phyloP scores from a whole-genome alignment of 345 rosid species.

The Hibiscus syriacus region DNA sequence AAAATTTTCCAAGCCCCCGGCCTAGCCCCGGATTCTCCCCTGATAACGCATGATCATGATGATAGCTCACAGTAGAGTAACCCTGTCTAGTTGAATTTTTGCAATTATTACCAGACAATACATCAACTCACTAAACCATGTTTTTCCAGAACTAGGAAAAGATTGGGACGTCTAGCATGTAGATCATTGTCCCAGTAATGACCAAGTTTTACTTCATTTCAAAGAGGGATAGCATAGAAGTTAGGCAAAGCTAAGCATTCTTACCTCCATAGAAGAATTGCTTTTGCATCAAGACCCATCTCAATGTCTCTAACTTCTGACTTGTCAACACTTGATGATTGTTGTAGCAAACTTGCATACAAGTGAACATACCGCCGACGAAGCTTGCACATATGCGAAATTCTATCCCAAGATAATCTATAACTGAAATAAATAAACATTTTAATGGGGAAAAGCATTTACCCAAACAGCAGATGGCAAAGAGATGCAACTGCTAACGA shows the following conservation, averaged over 20 bases:
- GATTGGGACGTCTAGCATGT: not conserved
- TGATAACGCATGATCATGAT: not conserved
- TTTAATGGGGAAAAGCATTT: not conserved
- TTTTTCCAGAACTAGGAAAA: not conserved
- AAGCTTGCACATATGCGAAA: slow-evolving; percentile 67
- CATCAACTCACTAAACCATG: not conserved
- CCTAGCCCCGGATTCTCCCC: no score
- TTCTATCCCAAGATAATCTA: slow-evolving; percentile 85
- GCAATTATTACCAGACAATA: not conserved
- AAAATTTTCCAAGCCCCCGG: no score
- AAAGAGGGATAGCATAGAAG: not conserved
- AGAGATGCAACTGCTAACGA: not conserved
- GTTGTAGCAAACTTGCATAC: slow-evolving; percentile 75
- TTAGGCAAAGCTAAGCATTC: slow-evolving; percentile 2
- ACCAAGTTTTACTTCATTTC: not conserved
- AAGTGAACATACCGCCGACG: slow-evolving; percentile 81
- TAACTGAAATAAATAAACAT: slow-evolving; percentile 43
- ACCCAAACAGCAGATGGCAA: not conserved
- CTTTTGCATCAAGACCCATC: slow-evolving; percentile 86
- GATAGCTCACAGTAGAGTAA: not conserved
- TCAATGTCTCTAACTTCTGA: slow-evolving; percentile 83
- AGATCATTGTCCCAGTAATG: not conserved
- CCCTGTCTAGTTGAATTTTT: not conserved
- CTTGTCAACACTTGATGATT: slow-evolving; percentile 36
- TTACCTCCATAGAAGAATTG: slow-evolving; percentile 95